Base-by-base conservation (phyloP, 768 basidiomycete genomes). In the Cystobasidium onofrii region DNA sequence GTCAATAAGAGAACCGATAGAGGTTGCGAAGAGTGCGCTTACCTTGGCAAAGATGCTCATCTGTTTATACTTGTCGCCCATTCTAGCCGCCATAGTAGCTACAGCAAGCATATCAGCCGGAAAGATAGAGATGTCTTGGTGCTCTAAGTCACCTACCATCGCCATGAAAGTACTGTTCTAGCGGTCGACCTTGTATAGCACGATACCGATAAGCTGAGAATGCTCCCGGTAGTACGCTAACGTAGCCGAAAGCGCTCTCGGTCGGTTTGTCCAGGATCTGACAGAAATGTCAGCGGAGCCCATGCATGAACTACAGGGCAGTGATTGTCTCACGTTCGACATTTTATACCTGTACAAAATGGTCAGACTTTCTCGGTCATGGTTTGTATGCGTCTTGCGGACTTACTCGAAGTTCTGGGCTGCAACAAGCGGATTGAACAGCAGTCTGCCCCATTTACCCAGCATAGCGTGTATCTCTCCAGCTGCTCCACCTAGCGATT, bases 171-270 rank as follows among this genome's bases (percentile, higher is more conserved):
- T 84, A 84, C 76, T 84, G 83, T 74, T 84, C 82, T 23, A 84
- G 78, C 1, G 91, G 94, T 6, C 90, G 85, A 1, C 95, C 94
- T 69, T 88, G 87, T 77, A 98, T 94, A 44, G 94, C 94, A 25
- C 89, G 88, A 82, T 83, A 97, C n/a, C 92, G 86, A 81, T 98
- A 98, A 10, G 93, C 93, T 10, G 91, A 93, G 85, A 98, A 97
- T 63, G 94, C 94, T 80, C 94, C 94, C 65, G 94, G 94, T 70
- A 96, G 83, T 76, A 97, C 94, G 12, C 70, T 72, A 41, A 79
- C 77, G 54, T 96, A 97, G 34, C 94, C 94, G 78, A 97, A 97
- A 76, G 90, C 89, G 80, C 91, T 92, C 82, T 98, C 94, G 65
- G 93, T 84, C 0, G 94, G 94, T 80, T 96, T 94, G 81, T 94